Base-by-base conservation (phyloP, 2,329 filamentous ascomycete genomes). In the Fusarium buxicola region DNA sequence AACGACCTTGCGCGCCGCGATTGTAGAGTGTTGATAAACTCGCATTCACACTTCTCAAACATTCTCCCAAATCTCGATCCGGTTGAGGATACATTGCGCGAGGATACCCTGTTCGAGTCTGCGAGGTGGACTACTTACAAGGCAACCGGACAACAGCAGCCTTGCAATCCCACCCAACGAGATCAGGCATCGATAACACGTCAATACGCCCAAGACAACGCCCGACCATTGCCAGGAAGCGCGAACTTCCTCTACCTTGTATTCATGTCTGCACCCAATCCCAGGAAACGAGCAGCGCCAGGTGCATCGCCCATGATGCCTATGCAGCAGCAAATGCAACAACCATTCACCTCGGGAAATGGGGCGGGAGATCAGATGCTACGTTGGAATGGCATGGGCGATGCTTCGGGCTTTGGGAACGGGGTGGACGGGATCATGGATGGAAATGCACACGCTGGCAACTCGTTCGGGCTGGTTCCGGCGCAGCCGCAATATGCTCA, bases 221-320 rank as follows among this genome's bases (percentile, higher is more conserved):
- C 41, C 24, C 49, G 44, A 40, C 54, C 56, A 54, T 58, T 62
- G 38, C 35, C 16, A 39, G 27, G 63, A 55, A 65, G 65, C 36
- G 31, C 41, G n/a, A 50, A 53, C 25, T 36, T 43, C 48, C 27
- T 18, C 34, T 50, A 15, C 25, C 24, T 28, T 32, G 46, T 47
- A 36, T 55, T 60, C 60, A 84, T 84, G 82, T 81, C 84, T 55
- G 72, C 77, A 28, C 76, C 79, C 40, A 85, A 85, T 63, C 75
- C 83, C 16, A 79, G 91, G 76, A 95, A 95, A 81, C 85, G 92
- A 75, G 82, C 89, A 67, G 91, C 91, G 41, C 89, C 91, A 54
- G 91, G 89, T 73, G 80, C 88, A 60, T 84, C 86, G 32, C 89
- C 91, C n/a, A 78, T 85, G 64, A 78, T 84, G 18, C 85, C 87